Conservation (phyloP, 1,139 yeast species). For the Hyphopichia fennica region DNA sequence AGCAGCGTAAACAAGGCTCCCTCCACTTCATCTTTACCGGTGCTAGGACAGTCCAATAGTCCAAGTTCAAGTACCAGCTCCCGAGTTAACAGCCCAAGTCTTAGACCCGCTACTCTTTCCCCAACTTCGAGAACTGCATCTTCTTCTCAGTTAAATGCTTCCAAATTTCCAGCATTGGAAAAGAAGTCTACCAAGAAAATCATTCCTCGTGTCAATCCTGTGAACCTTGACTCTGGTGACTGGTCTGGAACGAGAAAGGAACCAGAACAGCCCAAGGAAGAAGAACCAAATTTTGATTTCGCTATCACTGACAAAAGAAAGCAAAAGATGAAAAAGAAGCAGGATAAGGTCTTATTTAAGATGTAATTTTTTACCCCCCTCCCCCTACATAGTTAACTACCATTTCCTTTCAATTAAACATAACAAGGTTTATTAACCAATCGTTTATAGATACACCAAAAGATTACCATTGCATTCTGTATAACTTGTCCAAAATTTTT, state of each 20-base stretch:
- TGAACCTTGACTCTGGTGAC: constrained; percentile 21
- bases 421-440: too few species aligned
- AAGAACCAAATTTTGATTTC: constrained; percentile 14
- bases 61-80: constrained; percentile 7
- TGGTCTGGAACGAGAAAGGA: constrained; percentile 22
- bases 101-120: constrained; percentile 6
- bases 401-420: background rate
- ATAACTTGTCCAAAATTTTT: too few species aligned
- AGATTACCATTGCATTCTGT: too few species aligned
- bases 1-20: constrained; percentile 17
- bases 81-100: constrained; percentile 9
- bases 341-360: constrained; percentile 11
- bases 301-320: constrained; percentile 26
- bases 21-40: constrained; percentile 15
- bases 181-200: constrained; percentile 33
- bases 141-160: constrained; percentile 9
- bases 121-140: constrained; percentile 7
- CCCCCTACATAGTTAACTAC: background rate
- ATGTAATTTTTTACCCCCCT: background rate
- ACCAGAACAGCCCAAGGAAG: constrained; percentile 6
- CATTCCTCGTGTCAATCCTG: constrained; percentile 43
- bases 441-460: too few species aligned
- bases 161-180: constrained; percentile 43
- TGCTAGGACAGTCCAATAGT: constrained; percentile 13
- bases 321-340: constrained; percentile 30